Percentiles rank a stretch among this genome's conserved stretches.
These are phyloP conservation scores for Brasilioporus rufonigricans DNA, from an alignment of 768 basidiomycete species.

Conservation along the genomic window DNA sequence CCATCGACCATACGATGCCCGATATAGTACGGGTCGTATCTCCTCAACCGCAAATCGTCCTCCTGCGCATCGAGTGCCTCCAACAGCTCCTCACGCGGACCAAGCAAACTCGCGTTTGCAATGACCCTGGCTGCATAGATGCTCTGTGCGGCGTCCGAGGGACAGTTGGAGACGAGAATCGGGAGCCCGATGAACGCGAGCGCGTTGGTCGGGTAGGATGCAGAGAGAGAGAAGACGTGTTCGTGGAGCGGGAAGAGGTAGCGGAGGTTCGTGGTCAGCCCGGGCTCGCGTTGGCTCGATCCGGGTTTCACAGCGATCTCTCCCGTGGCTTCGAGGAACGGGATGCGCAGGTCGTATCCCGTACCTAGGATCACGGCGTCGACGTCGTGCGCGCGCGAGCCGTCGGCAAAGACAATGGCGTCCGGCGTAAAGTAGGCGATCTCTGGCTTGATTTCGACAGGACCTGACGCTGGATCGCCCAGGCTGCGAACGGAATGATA, in stretches of 20 bases:
- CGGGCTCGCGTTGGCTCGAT: conserved; percentile 6
- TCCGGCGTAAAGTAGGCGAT: conserved; percentile 48
- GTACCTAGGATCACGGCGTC: conserved; percentile 53
- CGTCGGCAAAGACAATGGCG: conserved; percentile 48
- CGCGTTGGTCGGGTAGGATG: conserved; percentile 13
- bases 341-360: conserved; percentile 52
- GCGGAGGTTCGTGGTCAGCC: conserved; percentile 46
- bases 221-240: conserved; percentile 52
- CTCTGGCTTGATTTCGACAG: conserved; percentile 38
- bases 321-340: conserved; percentile 41
- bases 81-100: conserved; percentile 39
- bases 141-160: conserved; percentile 50
- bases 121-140: conserved; percentile 46
- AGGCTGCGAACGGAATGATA: conserved; percentile 38
- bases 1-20: neutral
- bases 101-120: conserved; percentile 40
- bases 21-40: conserved; percentile 43
- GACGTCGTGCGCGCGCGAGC: conserved; percentile 36
- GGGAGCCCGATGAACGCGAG: conserved; percentile 33
- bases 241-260: conserved; percentile 56
- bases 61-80: conserved; percentile 41
- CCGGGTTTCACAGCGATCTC: conserved; percentile 17
- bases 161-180: conserved; percentile 44
- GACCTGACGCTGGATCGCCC: conserved; percentile 11
- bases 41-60: conserved; percentile 35